Evolutionary conservation across 2,329 filamentous ascomycete species (phyloP).

Genomic region (Cladosporium sp.): DNA sequence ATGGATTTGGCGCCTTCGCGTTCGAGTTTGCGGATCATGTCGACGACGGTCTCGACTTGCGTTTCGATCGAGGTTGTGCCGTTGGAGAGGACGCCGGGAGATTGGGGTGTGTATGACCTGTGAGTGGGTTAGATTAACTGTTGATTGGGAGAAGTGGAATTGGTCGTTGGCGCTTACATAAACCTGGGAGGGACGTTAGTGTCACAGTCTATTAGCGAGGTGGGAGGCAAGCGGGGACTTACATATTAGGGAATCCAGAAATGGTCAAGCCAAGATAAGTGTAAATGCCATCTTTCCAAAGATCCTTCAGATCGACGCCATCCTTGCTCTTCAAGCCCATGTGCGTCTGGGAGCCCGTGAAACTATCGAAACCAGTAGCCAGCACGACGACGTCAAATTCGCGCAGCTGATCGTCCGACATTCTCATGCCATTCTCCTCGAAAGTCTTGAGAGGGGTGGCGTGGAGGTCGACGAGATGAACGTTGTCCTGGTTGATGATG

Average conservation of each 20-base stretch:
- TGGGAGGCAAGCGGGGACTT: too few species aligned
- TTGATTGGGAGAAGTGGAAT: neutral
- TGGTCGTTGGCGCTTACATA: neutral
- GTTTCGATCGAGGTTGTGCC: constrained; percentile 43
- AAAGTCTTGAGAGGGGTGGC: constrained; percentile 39
- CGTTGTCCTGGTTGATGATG: constrained; percentile 39
- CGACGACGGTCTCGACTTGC: constrained; percentile 44
- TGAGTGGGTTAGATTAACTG: neutral
- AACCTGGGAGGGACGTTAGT: neutral
- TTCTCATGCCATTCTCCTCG: constrained; percentile 41
- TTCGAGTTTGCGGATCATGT: constrained; percentile 36
- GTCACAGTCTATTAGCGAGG: too few species aligned
- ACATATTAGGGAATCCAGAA: constrained; percentile 35
- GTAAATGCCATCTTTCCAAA: constrained; percentile 40
- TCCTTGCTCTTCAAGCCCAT: constrained; percentile 32
- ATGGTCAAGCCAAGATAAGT: constrained; percentile 38
- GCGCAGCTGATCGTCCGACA: constrained; percentile 35
- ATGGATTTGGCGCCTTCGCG: constrained; percentile 37
- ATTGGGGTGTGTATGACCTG: constrained; percentile 19
- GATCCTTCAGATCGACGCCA: constrained; percentile 38
- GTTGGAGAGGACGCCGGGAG: constrained; percentile 44
- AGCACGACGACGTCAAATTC: constrained; percentile 43
- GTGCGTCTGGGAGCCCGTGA: constrained; percentile 34
- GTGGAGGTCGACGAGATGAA: constrained; percentile 39
- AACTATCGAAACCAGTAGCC: constrained; percentile 43